These are phyloP conservation scores for Capillidium rhysosporum DNA, from an alignment of 371 early-diverging fungal genomes.

Conservation along the genomic window DNA sequence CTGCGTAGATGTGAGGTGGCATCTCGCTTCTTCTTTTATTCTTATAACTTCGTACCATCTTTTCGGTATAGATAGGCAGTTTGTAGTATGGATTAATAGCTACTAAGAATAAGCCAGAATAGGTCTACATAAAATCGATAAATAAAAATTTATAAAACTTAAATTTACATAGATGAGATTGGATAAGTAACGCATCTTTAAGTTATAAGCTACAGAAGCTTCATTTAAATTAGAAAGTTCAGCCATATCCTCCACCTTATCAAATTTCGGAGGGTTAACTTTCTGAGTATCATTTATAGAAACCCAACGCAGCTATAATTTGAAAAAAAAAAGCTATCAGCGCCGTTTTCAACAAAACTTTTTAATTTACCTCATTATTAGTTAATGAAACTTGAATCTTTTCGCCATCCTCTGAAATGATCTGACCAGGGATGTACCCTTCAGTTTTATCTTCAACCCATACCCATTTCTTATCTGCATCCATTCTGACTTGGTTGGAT, in stretches of 20 bases:
- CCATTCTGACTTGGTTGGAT: background rate
- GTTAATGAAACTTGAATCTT: constrained; percentile 44
- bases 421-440: constrained; percentile 71
- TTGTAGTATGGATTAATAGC: constrained; percentile 97
- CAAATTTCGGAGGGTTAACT: constrained; percentile 99
- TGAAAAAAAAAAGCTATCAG: background rate
- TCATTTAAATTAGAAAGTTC: constrained; percentile 95
- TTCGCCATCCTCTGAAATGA: constrained; percentile 49
- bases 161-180: constrained; percentile 79
- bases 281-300: constrained; percentile 65
- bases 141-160: background rate
- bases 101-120: constrained; percentile 97
- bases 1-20: constrained; percentile 93
- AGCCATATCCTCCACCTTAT: constrained; percentile 97
- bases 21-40: constrained; percentile 74
- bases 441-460: constrained; percentile 86
- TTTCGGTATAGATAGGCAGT: constrained; percentile 81
- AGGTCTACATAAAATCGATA: constrained; percentile 44
- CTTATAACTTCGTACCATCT: constrained; percentile 55
- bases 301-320: constrained; percentile 30
- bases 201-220: constrained; percentile 94
- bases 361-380: constrained; percentile 32
- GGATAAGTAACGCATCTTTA: constrained; percentile 73
- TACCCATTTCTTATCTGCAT: constrained; percentile 74
- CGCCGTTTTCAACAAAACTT: background rate